Evolutionary conservation across 1,284 basidiomycete species (phyloP).

Genomic region (Melampsora larici-populina): DNA sequence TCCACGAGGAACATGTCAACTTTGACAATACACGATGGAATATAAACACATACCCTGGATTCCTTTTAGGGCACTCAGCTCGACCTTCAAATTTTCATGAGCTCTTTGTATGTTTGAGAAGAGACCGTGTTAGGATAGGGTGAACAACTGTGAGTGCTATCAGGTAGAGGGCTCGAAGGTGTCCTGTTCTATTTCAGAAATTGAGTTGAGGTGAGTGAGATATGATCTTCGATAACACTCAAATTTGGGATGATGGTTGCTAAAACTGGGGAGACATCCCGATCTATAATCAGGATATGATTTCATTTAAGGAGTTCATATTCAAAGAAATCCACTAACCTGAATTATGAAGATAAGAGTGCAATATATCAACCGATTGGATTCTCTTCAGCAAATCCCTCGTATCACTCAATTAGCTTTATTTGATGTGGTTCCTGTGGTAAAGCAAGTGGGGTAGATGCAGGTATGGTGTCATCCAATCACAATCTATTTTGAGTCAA

Average conservation of each 20-base stretch:
- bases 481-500: too few species aligned
- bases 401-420: too few species aligned
- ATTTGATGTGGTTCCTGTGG: too few species aligned
- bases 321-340: too few species aligned
- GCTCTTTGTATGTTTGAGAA: conserved; percentile 58
- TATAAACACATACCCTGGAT: conserved; percentile 56
- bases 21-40: conserved; percentile 49
- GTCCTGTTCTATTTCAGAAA: conserved; percentile 1
- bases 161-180: neutral
- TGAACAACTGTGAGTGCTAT: conserved; percentile 2
- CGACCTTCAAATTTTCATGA: conserved; percentile 78
- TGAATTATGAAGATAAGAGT: too few species aligned
- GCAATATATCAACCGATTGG: too few species aligned
- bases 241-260: neutral
- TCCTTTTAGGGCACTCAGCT: conserved; percentile 71
- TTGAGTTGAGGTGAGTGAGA: neutral
- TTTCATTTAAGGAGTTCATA: too few species aligned
- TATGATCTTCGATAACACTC: conserved; percentile 54
- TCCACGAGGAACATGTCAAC: conserved; percentile 48
- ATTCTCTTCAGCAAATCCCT: too few species aligned
- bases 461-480: too few species aligned
- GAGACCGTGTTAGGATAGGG: conserved; percentile 46
- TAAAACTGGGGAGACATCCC: conserved; percentile 31
- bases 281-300: too few species aligned
- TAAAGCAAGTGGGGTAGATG: too few species aligned